phyloP scores from a whole-genome alignment of 345 rosid species.

The Dipteronia dyeriana region DNA sequence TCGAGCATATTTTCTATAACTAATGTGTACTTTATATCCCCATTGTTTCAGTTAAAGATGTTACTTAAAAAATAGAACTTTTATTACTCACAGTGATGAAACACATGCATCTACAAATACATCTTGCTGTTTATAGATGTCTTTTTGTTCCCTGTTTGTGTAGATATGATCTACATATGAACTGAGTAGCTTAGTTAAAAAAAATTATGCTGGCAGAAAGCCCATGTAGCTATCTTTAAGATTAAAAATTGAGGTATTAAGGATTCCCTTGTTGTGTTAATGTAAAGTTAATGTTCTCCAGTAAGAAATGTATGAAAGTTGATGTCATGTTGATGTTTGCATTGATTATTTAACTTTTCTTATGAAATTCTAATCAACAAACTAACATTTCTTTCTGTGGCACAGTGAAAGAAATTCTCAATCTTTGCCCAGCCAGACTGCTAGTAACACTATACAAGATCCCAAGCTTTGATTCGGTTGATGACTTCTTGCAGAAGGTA shows the following conservation, averaged over 20 bases:
- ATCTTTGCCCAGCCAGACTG: slow-evolving; percentile 62
- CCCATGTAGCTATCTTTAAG: background rate
- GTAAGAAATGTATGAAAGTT: background rate
- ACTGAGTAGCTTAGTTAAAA: background rate
- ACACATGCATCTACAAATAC: background rate
- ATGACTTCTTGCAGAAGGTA: slow-evolving; percentile 86
- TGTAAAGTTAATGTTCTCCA: background rate
- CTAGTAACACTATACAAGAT: slow-evolving; percentile 82
- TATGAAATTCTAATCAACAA: background rate
- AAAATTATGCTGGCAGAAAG: background rate
- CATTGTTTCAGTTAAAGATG: background rate
- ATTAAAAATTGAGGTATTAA: background rate
- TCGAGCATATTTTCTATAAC: background rate
- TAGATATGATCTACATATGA: slow-evolving; percentile 6
- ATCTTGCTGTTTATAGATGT: background rate
- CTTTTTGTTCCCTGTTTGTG: background rate
- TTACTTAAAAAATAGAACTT: background rate
- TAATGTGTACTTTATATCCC: background rate
- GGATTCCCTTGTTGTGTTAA: background rate
- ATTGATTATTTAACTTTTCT: slow-evolving; percentile 4
- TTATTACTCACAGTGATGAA: background rate
- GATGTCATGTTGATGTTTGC: background rate
- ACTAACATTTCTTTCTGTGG: slow-evolving; percentile 24
- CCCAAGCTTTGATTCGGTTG: slow-evolving; percentile 69
- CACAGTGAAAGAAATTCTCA: slow-evolving; percentile 88